phyloP scores from a whole-genome alignment of 352 stramenopile species.

The Globisporangium yorkense region DNA sequence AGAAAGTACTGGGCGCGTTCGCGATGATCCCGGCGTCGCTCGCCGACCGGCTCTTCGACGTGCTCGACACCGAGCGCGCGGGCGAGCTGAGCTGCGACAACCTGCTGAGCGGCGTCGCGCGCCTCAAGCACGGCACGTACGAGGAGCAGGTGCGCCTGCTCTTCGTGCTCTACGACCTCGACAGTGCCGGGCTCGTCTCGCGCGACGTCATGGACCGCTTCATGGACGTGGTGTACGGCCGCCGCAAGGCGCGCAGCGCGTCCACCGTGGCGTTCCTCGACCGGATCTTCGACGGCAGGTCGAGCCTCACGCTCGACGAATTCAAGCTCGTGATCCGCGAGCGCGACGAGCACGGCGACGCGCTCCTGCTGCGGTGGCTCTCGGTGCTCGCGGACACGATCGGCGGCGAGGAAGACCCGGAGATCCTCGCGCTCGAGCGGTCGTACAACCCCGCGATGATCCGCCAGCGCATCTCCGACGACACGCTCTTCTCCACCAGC shows the following conservation, averaged over 20 bases:
- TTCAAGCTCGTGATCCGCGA: conserved; percentile 53
- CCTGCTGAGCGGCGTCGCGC: conserved; percentile 61
- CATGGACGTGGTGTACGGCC: conserved; percentile 83
- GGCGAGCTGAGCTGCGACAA: conserved; percentile 59
- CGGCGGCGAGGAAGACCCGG: conserved; percentile 54
- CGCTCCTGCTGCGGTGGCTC: conserved; percentile 62
- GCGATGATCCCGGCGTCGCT: conserved; percentile 76
- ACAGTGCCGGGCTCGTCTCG: conserved; percentile 49
- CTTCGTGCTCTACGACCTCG: conserved; percentile 84
- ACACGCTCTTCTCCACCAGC: conserved; percentile 61
- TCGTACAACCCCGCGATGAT: conserved; percentile 80
- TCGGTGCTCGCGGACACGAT: conserved; percentile 58
- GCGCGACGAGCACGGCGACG: conserved; percentile 46
- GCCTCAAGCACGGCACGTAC: conserved; percentile 67
- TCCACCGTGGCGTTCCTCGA: conserved; percentile 53
- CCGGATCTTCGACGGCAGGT: conserved; percentile 38
- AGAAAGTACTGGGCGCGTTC: conserved; percentile 72
- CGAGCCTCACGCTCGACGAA: conserved; percentile 46
- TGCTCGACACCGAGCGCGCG: conserved; percentile 66
- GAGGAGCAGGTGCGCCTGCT: conserved; percentile 75
- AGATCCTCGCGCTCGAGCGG: conserved; percentile 68
- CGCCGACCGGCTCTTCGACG: conserved; percentile 79
- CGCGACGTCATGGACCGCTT: conserved; percentile 72
- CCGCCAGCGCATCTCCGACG: conserved; percentile 64
- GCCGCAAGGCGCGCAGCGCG: conserved; percentile 30